Percentiles rank a stretch among this genome's conserved stretches.
Conservation (phyloP, 2,329 filamentous ascomycete genomes). For the Tothia fuscella region DNA sequence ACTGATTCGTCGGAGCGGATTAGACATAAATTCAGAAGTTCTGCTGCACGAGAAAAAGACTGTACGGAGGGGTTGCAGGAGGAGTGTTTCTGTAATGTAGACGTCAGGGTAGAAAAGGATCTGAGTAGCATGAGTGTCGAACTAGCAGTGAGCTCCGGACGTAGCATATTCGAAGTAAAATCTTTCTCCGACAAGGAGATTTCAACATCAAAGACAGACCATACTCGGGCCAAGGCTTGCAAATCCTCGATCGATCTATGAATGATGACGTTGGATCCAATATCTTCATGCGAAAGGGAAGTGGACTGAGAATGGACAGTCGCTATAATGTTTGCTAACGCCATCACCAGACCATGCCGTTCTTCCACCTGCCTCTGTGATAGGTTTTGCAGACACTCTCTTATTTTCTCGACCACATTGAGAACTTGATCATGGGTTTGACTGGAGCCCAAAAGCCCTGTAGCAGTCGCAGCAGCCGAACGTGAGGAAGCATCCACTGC, state of each 20-base stretch:
- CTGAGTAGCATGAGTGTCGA: conserved; percentile 47
- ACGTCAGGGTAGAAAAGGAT: conserved; percentile 21
- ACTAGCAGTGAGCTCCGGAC: conserved; percentile 54
- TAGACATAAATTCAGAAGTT: conserved; percentile 20
- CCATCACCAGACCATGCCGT: conserved; percentile 53
- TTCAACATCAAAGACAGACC: neutral
- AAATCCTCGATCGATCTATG: neutral
- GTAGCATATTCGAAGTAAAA: conserved; percentile 34
- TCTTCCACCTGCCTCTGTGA: conserved; percentile 53
- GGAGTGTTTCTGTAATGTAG: too few relatives aligned
- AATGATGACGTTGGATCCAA: neutral
- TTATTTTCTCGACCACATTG: conserved; percentile 32
- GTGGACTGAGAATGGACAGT: neutral
- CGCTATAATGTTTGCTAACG: conserved; percentile 42
- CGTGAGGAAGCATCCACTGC: conserved; percentile 66
- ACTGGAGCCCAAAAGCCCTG: conserved; percentile 46
- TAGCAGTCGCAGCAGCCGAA: conserved; percentile 56
- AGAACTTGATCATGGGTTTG: conserved; percentile 20
- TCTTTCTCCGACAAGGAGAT: conserved; percentile 16
- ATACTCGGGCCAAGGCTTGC: neutral
- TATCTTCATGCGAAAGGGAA: neutral
- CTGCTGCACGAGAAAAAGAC: too few relatives aligned
- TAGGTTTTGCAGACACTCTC: conserved; percentile 34
- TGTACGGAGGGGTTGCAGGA: too few relatives aligned
- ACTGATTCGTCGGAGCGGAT: conserved; percentile 24